Percentiles rank a stretch among this genome's conserved stretches.
Conservation (phyloP, 345 rosid genomes). For the Ceriops zippeliana region DNA sequence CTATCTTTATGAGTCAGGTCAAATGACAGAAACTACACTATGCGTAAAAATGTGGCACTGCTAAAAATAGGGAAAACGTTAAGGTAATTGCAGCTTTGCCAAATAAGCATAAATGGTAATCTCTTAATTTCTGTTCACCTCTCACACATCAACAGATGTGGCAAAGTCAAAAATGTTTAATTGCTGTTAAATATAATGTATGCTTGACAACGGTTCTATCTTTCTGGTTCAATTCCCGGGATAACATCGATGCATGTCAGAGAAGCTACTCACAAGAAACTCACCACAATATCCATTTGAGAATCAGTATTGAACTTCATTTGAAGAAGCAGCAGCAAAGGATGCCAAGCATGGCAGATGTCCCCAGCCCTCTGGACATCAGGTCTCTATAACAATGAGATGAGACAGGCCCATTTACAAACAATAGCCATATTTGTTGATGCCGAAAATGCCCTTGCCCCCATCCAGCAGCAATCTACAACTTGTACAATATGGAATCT, state of each 20-base stretch:
- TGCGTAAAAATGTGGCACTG: background rate
- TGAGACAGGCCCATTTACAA: conserved; percentile 22
- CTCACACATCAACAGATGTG: background rate
- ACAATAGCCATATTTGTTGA: conserved; percentile 12
- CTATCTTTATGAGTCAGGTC: too few species aligned
- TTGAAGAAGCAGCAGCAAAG: conserved; percentile 4
- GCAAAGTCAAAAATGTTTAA: background rate
- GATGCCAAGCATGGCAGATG: conserved; percentile 22
- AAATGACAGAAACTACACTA: background rate
- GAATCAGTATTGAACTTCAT: conserved; percentile 1
- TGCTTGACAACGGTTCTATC: conserved; percentile 13
- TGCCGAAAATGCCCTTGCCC: conserved; percentile 8
- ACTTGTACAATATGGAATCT: conserved; percentile 25
- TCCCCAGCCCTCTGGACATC: conserved; percentile 19
- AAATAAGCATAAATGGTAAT: background rate
- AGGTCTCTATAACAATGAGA: conserved; percentile 16
- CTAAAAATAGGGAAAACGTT: background rate
- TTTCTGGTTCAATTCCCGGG: conserved; percentile 10
- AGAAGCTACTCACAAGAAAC: conserved; percentile 13
- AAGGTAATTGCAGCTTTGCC: conserved; percentile 1
- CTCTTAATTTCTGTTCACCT: background rate
- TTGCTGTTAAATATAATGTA: background rate
- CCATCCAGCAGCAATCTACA: conserved; percentile 18
- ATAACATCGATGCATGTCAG: conserved; percentile 5
- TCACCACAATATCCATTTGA: conserved; percentile 1